Evolutionary conservation across 192 early-diverging fungal genomes (phyloP), one percentile per base, ranked within the genome.

Genomic region (Mortierella hygrophila): DNA sequence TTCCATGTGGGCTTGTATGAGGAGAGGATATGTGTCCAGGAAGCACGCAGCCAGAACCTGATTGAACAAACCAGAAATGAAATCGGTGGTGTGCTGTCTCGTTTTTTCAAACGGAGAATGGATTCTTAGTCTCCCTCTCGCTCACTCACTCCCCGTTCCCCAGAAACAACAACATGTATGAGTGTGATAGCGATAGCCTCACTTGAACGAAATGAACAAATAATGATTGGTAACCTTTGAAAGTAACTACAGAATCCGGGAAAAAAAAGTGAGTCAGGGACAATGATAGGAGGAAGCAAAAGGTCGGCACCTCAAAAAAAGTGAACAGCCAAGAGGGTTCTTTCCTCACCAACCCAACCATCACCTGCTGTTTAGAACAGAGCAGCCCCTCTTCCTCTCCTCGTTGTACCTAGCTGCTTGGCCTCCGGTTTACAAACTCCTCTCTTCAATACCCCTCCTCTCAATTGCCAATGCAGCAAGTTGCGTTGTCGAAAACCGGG

Each of bases 41-140:
- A 49, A 57, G 60, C 73, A 75, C 73, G 73, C 54, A 75, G 73
- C 18, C 32, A 52, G 35, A 41, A 21, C 49, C 73, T 75, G 73
- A 75, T 75, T 75, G 73, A 75, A 42, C 41, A 70, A 42, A 70
- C 26, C 26, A 70, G 35, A 35, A 40, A 68, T 35, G 65, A 71
- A 38, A 71, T 11, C 70, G 70, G 16, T 71, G 70, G 26, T 71
- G 70, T 32, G 35, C 41, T 71, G 70, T 40, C 21, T 40, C 7
- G 15, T 6, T 52, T 65, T 65, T 65, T 65, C 26, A 65, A 65
- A 65, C 60, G 60, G 60, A 65, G 72, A 73, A 32, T 32, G 44
- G 23, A 72, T 44, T 21, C 44, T 71, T 40, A 4, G 16, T 20
- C 40, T 71, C 38, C 41, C 40, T 71, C 70, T 8, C 3, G 16